Conservation (phyloP, 495 filamentous ascomycete species). For the Aspergillus affinis region DNA sequence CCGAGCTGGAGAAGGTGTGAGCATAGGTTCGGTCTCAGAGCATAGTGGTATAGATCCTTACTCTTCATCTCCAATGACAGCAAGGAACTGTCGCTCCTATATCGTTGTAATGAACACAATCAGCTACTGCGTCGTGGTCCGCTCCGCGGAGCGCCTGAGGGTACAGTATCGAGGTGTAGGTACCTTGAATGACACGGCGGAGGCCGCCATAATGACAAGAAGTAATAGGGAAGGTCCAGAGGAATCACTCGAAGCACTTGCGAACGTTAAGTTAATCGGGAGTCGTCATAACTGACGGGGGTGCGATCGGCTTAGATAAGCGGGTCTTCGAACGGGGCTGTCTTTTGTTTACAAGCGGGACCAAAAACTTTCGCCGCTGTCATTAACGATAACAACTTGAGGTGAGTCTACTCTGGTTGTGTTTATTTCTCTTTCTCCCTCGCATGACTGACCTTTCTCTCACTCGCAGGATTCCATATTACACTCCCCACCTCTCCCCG, state of each 20-base stretch:
- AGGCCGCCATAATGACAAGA: conserved; percentile 34
- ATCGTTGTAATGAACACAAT: conserved; percentile 3
- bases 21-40: conserved; percentile 1
- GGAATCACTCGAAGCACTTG: not conserved
- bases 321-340: not conserved
- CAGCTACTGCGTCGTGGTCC: not conserved
- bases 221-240: not conserved
- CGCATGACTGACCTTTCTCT: not conserved
- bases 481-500: conserved; percentile 6
- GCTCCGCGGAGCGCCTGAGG: conserved; percentile 1
- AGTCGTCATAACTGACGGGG: conserved; percentile 20
- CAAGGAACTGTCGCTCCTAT: conserved; percentile 90
- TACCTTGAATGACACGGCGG: conserved; percentile 44
- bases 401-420: not conserved
- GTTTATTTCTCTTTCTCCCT: not conserved
- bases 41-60: conserved; percentile 29
- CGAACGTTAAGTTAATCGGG: conserved; percentile 1
- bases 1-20: conserved; percentile 66
- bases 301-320: conserved; percentile 26
- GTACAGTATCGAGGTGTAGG: not conserved
- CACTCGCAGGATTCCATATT: conserved; percentile 2
- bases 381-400: not conserved
- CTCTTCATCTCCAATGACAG: conserved; percentile 96
- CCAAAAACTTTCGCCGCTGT: conserved; percentile 6
- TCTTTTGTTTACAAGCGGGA: conserved; percentile 17